These are phyloP conservation scores for Prinsepia uniflora DNA, from an alignment of 306 rosid species.

Conservation along the genomic window DNA sequence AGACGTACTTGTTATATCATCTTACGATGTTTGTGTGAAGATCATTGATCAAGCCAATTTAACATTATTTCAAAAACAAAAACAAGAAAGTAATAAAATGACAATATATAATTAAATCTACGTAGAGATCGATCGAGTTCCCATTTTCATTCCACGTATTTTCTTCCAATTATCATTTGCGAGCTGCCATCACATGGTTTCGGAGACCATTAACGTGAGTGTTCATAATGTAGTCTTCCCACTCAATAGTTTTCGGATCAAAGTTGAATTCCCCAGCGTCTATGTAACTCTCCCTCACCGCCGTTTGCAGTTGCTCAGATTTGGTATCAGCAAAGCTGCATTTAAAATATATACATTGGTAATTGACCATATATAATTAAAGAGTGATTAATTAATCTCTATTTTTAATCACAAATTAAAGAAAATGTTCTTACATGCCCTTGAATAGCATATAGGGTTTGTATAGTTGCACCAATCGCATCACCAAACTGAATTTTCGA, in stretches of 20 bases:
- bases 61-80: too few species aligned
- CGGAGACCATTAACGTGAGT: conserved; percentile 37
- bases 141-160: too few species aligned
- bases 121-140: too few species aligned
- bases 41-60: too few species aligned
- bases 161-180: not conserved
- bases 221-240: conserved; percentile 39
- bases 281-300: not conserved
- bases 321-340: conserved; percentile 42
- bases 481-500: not conserved
- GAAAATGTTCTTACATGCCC: conserved; percentile 24
- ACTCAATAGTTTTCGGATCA: conserved; percentile 33
- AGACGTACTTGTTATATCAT: too few species aligned
- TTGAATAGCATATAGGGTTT: conserved; percentile 29
- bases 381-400: too few species aligned
- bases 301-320: conserved; percentile 23
- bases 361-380: too few species aligned
- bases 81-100: too few species aligned
- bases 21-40: too few species aligned
- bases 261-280: conserved; percentile 14
- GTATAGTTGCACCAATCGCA: conserved; percentile 32
- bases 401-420: too few species aligned
- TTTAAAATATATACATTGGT: too few species aligned
- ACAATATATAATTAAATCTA: too few species aligned
- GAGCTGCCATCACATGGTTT: conserved; percentile 12